A percentile compares a stretch with the other conserved stretches of the same genome.
These are phyloP conservation scores for Xanthoconium stramineum DNA, from an alignment of 768 basidiomycete genomes.

Conservation along the genomic window DNA sequence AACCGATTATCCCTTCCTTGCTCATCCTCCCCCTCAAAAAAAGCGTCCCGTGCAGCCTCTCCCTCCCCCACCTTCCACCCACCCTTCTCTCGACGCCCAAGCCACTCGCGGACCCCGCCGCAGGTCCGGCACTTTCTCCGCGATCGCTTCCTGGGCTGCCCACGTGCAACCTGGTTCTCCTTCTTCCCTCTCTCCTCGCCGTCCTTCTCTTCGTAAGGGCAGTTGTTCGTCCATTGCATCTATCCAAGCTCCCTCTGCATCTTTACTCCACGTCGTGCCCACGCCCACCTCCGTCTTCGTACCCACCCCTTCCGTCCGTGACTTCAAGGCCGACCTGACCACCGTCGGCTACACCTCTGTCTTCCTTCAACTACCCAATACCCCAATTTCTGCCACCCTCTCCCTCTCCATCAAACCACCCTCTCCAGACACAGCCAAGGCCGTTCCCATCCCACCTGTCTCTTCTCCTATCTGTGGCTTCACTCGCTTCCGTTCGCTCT, in stretches of 20 bases:
- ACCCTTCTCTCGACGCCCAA: neutral
- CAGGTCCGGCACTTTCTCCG: constrained; percentile 44
- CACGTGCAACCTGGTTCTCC: constrained; percentile 71
- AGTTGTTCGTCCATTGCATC: constrained; percentile 39
- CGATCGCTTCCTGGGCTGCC: constrained; percentile 61
- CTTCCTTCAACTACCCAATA: constrained; percentile 56
- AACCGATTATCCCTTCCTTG: constrained; percentile 40
- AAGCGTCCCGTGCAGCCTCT: constrained; percentile 33
- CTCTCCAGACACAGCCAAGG: constrained; percentile 2
- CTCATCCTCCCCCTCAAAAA: constrained; percentile 39
- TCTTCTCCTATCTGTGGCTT: constrained; percentile 24
- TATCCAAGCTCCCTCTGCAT: constrained; percentile 39
- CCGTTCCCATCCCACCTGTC: constrained; percentile 18
- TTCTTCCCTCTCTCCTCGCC: constrained; percentile 39
- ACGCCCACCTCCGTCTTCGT: constrained; percentile 36
- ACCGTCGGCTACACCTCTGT: constrained; percentile 63
- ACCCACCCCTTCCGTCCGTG: constrained; percentile 42
- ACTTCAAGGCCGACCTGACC: constrained; percentile 53
- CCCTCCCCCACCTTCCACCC: constrained; percentile 17
- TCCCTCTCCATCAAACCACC: constrained; percentile 9
- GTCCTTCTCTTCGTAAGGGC: constrained; percentile 29
- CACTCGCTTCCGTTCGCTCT: constrained; percentile 50
- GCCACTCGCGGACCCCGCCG: constrained; percentile 17
- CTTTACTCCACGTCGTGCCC: constrained; percentile 43
- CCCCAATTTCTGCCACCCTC: constrained; percentile 34